Evolutionary conservation across 768 basidiomycete species (phyloP).

Genomic region (Mycena sanguinolenta): DNA sequence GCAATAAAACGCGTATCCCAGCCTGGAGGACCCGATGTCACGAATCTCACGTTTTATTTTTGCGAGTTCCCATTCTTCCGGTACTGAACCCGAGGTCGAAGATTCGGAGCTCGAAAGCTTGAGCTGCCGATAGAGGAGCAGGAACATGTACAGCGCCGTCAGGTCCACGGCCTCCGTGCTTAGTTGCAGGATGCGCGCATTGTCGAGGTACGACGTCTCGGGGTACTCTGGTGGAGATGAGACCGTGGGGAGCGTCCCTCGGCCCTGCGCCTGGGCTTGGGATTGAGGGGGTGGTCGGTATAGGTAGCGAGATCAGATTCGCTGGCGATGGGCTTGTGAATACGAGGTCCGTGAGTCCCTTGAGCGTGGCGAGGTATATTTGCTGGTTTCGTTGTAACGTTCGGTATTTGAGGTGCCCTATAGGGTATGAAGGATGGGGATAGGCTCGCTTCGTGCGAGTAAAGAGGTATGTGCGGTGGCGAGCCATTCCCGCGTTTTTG

Average conservation of each 20-base stretch:
- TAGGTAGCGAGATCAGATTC: slow-evolving; percentile 49
- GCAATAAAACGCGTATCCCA: slow-evolving; percentile 70
- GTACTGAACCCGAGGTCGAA: slow-evolving; percentile 49
- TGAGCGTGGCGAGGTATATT: slow-evolving; percentile 68
- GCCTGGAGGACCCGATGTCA: slow-evolving; percentile 72
- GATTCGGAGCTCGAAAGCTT: slow-evolving; percentile 60
- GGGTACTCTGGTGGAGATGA: slow-evolving; percentile 65
- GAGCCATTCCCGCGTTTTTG: slow-evolving; percentile 77
- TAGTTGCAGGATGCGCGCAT: slow-evolving; percentile 73
- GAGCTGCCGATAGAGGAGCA: slow-evolving; percentile 85
- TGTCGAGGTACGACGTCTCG: slow-evolving; percentile 88
- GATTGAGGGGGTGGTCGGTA: slow-evolving; percentile 44
- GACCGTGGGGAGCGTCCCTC: slow-evolving; percentile 39
- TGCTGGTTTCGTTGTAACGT: slow-evolving; percentile 65
- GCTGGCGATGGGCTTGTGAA: slow-evolving; percentile 63
- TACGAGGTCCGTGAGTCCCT: slow-evolving; percentile 74
- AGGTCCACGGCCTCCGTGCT: slow-evolving; percentile 82
- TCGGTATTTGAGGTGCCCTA: slow-evolving; percentile 57
- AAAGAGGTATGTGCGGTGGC: slow-evolving; percentile 62
- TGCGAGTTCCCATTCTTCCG: slow-evolving; percentile 67
- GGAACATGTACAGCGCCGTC: slow-evolving; percentile 82
- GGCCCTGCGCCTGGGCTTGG: slow-evolving; percentile 3
- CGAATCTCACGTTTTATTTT: slow-evolving; percentile 82
- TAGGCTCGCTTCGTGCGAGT: slow-evolving; percentile 53
- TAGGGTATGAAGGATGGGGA: slow-evolving; percentile 61